Percentiles rank a stretch among this genome's conserved stretches.
Conservation (phyloP, 306 rosid species). For the Vachellia pachyceras region DNA sequence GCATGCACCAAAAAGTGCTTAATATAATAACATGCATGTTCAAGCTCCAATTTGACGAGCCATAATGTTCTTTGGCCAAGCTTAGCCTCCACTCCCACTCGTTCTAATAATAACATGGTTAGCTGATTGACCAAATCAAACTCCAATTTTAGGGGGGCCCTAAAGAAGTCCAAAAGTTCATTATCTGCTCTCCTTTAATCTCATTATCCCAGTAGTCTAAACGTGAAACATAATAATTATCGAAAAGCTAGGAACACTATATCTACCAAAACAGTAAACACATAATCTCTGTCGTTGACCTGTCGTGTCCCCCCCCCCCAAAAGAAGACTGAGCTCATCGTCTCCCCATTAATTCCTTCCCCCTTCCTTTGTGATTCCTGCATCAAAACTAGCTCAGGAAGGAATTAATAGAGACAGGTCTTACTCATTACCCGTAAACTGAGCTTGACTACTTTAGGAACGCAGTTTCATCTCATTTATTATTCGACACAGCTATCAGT, state of each 20-base stretch:
- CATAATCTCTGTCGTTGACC: too few species aligned
- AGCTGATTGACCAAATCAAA: slow-evolving; percentile 52
- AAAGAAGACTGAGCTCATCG: too few species aligned
- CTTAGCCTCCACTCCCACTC: neutral
- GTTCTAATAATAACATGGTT: neutral
- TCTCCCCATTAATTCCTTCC: slow-evolving; percentile 20
- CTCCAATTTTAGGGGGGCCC: neutral
- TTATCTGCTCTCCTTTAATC: too few species aligned
- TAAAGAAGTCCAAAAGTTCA: too few species aligned
- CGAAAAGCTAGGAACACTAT: too few species aligned
- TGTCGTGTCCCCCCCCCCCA: too few species aligned
- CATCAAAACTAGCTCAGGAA: slow-evolving; percentile 30
- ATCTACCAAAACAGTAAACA: too few species aligned
- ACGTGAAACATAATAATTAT: too few species aligned
- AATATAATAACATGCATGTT: neutral
- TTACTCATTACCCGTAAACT: neutral
- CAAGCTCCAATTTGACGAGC: neutral
- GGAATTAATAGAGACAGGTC: slow-evolving; percentile 43
- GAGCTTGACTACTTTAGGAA: neutral
- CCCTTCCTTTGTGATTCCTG: neutral
- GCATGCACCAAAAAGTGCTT: neutral
- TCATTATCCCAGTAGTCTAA: too few species aligned
- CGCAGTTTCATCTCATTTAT: neutral
- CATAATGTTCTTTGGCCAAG: neutral
- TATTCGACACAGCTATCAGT: neutral